Base-by-base conservation (phyloP, 2,329 filamentous ascomycete species). In the Xylaria sp. region DNA sequence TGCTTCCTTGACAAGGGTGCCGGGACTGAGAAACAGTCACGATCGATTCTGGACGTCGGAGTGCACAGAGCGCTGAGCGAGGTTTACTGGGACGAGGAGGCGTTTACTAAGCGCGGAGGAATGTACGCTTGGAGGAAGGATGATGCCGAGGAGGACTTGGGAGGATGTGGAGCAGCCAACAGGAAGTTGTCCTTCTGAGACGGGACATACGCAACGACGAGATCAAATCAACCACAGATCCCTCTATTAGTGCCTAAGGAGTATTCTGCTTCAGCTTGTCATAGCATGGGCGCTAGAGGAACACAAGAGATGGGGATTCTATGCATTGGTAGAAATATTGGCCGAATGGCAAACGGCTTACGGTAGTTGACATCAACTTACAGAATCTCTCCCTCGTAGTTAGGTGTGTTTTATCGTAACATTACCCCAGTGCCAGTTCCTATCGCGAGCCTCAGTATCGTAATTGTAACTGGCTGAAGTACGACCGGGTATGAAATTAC, bases 121-220 rank as follows among this genome's bases (percentile, higher is more conserved):
- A 66, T 85, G n/a, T 86, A 85, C 72, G 82, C 85, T 36, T 87
- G 85, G 84, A 78, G 72, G 6, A 81, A 77, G 57, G 69, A 71
- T 31, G 64, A 59, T 25, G n/a, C 48, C 5, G 63, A 31, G 28
- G 64, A 46, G 6, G 15, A 39, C 9, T 15, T 23, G 18, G 63
- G 60, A 28, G 59, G 64, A 15, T 74, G 73, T 56, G 68, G 69
- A 3, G 60, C 61, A 3, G 28, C 8, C 4, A 56, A 67, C n/a
- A 51, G 46, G 2, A 20, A 39, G 23, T 43, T 67, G 12, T 41
- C 33, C 6, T 70, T 61, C 64, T 70, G 28, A 59, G 5, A 13
- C 8, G 15, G 28, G 28, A 5, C 6, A 28, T 5, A 28, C 28
- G 28, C 28, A 28, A 28, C 28, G 3, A 5, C 1, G 28, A 28